These are phyloP conservation scores for Vachellia pachyceras DNA, from an alignment of 306 rosid species.

Conservation along the genomic window DNA sequence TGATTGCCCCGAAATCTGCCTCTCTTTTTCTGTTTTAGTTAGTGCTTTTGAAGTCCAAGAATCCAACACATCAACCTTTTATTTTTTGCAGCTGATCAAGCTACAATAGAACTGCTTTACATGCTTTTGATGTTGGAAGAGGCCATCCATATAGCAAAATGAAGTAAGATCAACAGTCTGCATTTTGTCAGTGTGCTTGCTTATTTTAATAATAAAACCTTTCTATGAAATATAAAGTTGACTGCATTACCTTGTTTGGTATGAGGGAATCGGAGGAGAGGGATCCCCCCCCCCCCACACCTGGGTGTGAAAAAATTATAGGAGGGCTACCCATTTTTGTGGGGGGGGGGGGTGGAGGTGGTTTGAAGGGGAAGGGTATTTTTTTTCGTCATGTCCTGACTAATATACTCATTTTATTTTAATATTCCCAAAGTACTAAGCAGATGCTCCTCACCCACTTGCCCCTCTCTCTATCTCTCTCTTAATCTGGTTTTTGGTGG, in stretches of 20 bases:
- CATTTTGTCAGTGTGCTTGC: neutral
- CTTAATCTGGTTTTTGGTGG: slow-evolving; percentile 68
- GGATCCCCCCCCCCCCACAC: neutral
- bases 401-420: too few relatives aligned
- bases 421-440: neutral
- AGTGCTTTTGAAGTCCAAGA: neutral
- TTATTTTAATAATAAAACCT: neutral
- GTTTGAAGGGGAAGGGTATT: too few relatives aligned
- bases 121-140: slow-evolving; percentile 1
- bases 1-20: neutral
- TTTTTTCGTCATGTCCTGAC: too few relatives aligned
- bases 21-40: neutral
- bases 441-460: neutral
- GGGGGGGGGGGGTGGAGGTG: too few relatives aligned
- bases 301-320: too few relatives aligned
- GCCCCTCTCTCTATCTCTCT: neutral
- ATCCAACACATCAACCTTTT: neutral
- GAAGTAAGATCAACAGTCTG: neutral
- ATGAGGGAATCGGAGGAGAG: neutral
- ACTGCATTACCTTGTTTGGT: neutral
- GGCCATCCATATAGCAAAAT: neutral
- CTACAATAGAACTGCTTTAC: neutral
- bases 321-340: too few relatives aligned
- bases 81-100: neutral
- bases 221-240: neutral